Evolutionary conservation across 75 land plant species (phyloP).

Genomic region (Ceratopteris richardii): DNA sequence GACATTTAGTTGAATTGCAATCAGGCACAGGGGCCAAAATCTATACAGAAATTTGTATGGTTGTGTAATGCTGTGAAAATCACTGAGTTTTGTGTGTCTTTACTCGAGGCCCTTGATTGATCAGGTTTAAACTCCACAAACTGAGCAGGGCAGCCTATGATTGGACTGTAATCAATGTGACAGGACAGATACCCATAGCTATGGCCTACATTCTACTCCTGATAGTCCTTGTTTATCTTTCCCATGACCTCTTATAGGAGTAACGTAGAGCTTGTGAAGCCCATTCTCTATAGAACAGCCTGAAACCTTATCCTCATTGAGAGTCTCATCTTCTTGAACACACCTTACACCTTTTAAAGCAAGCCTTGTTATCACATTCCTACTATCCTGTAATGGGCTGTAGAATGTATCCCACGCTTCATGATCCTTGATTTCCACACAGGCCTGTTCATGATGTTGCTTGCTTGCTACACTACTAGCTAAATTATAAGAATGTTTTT

Average conservation of each 20-base stretch:
- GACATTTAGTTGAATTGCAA: no score
- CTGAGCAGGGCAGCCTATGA: no score
- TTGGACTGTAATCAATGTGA: no score
- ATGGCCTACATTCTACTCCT: no score
- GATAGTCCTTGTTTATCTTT: no score
- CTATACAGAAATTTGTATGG: no score
- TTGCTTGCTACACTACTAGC: background rate
- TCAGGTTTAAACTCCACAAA: no score
- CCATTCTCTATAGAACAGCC: background rate
- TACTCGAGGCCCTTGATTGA: no score
- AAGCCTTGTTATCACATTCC: background rate
- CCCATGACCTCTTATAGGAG: background rate
- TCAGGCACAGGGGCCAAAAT: no score
- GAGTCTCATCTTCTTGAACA: background rate
- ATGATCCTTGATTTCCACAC: background rate
- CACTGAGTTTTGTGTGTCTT: no score
- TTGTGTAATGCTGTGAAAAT: no score
- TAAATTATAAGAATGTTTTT: background rate
- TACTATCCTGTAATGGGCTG: background rate
- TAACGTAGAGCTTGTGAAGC: conserved; percentile 1
- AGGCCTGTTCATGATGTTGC: background rate
- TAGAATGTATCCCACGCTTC: conserved; percentile 4
- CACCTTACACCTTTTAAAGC: background rate
- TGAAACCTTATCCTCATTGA: background rate
- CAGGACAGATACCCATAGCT: no score